phyloP scores from a whole-genome alignment of 371 early-diverging fungal genomes.

The Synchytrium microbalum region DNA sequence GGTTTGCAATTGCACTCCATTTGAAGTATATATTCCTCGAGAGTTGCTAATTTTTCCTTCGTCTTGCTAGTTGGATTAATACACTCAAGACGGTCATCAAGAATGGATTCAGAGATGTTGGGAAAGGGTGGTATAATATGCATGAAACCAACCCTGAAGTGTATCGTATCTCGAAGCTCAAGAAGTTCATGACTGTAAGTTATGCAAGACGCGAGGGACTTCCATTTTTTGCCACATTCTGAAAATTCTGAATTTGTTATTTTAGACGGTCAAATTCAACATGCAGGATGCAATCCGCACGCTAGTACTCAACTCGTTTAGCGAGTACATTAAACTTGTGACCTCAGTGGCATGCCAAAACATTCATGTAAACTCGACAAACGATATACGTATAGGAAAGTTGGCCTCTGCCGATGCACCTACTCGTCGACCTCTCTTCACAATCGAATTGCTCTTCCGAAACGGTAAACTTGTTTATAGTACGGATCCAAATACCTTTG shows the following conservation, averaged over 20 bases:
- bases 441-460: constrained; percentile 40
- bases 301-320: constrained; percentile 37
- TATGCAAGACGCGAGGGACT: no score
- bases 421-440: constrained; percentile 32
- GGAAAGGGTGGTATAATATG: constrained; percentile 56
- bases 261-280: constrained; percentile 33
- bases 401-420: neutral
- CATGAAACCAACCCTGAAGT: constrained; percentile 47
- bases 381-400: constrained; percentile 28
- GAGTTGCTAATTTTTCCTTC: constrained; percentile 9
- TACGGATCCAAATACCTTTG: constrained; percentile 29
- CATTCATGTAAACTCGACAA: constrained; percentile 34
- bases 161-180: constrained; percentile 44
- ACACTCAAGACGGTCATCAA: constrained; percentile 33
- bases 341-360: constrained; percentile 27
- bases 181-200: constrained; percentile 37
- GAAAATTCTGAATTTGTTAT: neutral
- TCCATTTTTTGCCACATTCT: no score
- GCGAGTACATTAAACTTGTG: constrained; percentile 34
- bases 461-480: constrained; percentile 38
- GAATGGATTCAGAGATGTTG: constrained; percentile 44
- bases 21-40: neutral
- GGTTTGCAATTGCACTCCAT: no score
- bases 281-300: constrained; percentile 50
- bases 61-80: constrained; percentile 35